Conservation (phyloP, 2,329 filamentous ascomycete species). For the Lomentospora prolificans region DNA sequence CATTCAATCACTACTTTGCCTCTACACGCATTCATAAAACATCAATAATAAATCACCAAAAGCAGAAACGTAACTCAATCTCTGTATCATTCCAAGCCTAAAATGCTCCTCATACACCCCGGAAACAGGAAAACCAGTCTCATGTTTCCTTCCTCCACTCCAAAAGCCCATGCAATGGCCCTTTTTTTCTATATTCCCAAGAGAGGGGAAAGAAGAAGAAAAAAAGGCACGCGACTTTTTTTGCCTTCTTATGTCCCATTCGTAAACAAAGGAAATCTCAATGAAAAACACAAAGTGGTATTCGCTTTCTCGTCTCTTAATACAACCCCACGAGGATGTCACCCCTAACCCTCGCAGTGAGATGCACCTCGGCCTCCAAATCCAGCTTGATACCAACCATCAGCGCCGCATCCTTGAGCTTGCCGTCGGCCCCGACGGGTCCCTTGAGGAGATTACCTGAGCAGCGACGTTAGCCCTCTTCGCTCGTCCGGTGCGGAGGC, state of each 20-base stretch:
- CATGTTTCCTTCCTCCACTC: neutral
- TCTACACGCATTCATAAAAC: too few relatives aligned
- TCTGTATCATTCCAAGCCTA: neutral
- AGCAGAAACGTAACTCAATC: neutral
- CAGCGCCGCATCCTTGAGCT: slow-evolving; percentile 46
- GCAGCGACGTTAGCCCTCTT: neutral
- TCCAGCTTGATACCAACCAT: slow-evolving; percentile 55
- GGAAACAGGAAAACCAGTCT: neutral
- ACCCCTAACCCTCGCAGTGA: slow-evolving; percentile 49
- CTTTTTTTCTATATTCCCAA: neutral
- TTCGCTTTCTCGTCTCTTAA: slow-evolving; percentile 19
- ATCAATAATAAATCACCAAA: neutral
- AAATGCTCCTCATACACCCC: neutral
- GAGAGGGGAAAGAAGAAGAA: neutral
- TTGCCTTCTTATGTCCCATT: neutral
- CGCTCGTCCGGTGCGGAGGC: neutral
- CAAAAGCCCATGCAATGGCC: neutral
- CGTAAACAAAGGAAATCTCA: neutral
- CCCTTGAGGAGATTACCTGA: slow-evolving; percentile 46
- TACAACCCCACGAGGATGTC: slow-evolving; percentile 52
- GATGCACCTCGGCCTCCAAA: slow-evolving; percentile 51
- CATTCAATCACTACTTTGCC: too few relatives aligned
- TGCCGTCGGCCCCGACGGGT: slow-evolving; percentile 45
- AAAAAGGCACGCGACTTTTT: neutral
- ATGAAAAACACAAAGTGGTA: neutral